Conservation (phyloP, 2,329 filamentous ascomycete genomes). For the Verticillium isaacii region DNA sequence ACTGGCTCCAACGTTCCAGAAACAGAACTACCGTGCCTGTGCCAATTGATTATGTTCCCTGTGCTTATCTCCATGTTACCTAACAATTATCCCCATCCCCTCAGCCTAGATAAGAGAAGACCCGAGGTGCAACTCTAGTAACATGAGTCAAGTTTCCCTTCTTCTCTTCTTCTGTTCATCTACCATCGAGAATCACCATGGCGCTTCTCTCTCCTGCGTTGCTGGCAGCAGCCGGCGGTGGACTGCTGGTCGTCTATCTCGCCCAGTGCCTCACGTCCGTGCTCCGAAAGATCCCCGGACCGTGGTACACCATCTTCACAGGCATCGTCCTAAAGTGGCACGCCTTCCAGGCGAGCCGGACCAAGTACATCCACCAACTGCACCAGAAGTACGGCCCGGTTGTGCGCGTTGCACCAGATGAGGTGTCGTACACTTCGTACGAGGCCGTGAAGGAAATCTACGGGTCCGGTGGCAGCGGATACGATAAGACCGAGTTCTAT, state of each 20-base stretch:
- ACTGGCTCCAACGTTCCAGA: neutral
- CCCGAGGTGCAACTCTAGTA: neutral
- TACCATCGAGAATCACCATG: conserved; percentile 8
- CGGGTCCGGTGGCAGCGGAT: conserved; percentile 55
- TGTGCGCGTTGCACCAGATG: conserved; percentile 52
- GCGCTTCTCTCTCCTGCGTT: conserved; percentile 13
- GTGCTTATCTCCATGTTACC: neutral
- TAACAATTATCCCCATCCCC: neutral
- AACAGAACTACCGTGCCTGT: neutral
- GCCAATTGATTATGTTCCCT: neutral
- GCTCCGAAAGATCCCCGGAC: conserved; percentile 42
- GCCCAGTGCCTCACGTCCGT: conserved; percentile 26
- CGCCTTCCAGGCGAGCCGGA: conserved; percentile 49
- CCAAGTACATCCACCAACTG: conserved; percentile 49
- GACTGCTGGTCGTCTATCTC: conserved; percentile 8
- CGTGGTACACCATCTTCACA: conserved; percentile 41
- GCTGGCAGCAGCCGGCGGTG: conserved; percentile 6
- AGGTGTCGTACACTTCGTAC: conserved; percentile 54
- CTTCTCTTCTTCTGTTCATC: neutral
- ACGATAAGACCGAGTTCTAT: conserved; percentile 63
- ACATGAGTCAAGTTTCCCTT: neutral
- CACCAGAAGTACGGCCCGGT: conserved; percentile 52
- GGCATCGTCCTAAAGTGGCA: conserved; percentile 49
- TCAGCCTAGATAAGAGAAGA: neutral
- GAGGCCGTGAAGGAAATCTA: conserved; percentile 60